Conservation (phyloP, 768 basidiomycete genomes). For the Bullera alba region DNA sequence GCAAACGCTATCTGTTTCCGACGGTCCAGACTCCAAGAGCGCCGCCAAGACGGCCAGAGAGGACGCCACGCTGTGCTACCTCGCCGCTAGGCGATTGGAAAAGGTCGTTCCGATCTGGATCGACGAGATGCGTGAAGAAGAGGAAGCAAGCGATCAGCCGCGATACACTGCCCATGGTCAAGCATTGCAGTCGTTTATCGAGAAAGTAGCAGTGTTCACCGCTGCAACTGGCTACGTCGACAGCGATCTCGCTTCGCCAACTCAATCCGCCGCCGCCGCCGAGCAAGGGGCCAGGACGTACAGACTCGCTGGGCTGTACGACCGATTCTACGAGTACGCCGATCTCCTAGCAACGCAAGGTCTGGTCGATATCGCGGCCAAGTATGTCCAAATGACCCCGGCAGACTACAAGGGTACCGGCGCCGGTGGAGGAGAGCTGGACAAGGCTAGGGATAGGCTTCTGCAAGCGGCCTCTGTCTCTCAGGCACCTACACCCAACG, state of each 20-base stretch:
- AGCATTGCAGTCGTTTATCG: conserved; percentile 86
- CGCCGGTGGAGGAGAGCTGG: conserved; percentile 38
- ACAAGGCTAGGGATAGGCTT: conserved; percentile 38
- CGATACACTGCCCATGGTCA: conserved; percentile 51
- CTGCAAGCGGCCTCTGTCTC: conserved; percentile 21
- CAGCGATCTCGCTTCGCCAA: conserved; percentile 54
- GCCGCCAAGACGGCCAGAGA: conserved; percentile 57
- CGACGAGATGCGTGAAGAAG: conserved; percentile 83
- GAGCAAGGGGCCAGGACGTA: conserved; percentile 58
- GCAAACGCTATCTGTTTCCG: conserved; percentile 52
- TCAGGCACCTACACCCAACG: not conserved
- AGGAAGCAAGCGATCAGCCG: conserved; percentile 51
- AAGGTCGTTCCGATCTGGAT: conserved; percentile 83
- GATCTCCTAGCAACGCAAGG: conserved; percentile 85
- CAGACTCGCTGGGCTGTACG: conserved; percentile 79
- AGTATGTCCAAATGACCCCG: conserved; percentile 74
- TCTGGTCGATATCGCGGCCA: conserved; percentile 71
- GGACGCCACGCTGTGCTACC: conserved; percentile 85
- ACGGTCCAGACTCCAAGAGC: conserved; percentile 46
- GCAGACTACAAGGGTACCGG: conserved; percentile 63
- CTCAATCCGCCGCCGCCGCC: conserved; percentile 47
- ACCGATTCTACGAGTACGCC: conserved; percentile 92
- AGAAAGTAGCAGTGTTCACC: conserved; percentile 93
- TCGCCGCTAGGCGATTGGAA: conserved; percentile 83
- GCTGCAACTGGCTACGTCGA: conserved; percentile 55